Percentiles rank a stretch among this genome's conserved stretches.
These are phyloP conservation scores for Zostera marina DNA, from an alignment of 116 monocot genomes.

Conservation along the genomic window DNA sequence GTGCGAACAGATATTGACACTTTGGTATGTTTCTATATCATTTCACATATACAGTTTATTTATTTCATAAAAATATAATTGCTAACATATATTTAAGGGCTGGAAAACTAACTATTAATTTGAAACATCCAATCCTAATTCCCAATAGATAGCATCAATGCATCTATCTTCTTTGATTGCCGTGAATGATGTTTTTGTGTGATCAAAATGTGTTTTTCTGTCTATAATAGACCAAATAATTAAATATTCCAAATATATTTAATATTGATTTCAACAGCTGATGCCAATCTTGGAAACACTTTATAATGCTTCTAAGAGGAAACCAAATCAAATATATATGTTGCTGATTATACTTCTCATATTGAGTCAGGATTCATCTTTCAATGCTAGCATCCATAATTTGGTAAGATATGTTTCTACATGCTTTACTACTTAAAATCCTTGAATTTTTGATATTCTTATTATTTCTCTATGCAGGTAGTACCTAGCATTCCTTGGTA, in stretches of 20 bases:
- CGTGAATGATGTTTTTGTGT: no score
- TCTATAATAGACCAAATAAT: neutral
- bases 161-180: no score
- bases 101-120: no score
- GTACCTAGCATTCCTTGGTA: slow-evolving; percentile 74
- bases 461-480: slow-evolving; percentile 11
- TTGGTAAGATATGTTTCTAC: slow-evolving; percentile 34
- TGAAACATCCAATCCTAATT: no score
- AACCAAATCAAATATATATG: slow-evolving; percentile 98
- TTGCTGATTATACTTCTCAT: slow-evolving; percentile 84
- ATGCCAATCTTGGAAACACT: slow-evolving; percentile 93
- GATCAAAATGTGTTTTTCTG: no score
- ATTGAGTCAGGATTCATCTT: slow-evolving; percentile 97
- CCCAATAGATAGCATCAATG: no score
- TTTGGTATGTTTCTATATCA: slow-evolving; percentile 37
- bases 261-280: slow-evolving; percentile 33
- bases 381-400: slow-evolving; percentile 96
- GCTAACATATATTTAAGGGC: no score
- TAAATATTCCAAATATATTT: neutral
- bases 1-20: slow-evolving; percentile 99
- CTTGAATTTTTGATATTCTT: neutral
- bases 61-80: no score
- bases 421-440: slow-evolving; percentile 1
- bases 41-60: no score
- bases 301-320: slow-evolving; percentile 81